These are phyloP conservation scores for Teratosphaeria zuluensis DNA, from an alignment of 2,329 filamentous ascomycete genomes.

Conservation along the genomic window DNA sequence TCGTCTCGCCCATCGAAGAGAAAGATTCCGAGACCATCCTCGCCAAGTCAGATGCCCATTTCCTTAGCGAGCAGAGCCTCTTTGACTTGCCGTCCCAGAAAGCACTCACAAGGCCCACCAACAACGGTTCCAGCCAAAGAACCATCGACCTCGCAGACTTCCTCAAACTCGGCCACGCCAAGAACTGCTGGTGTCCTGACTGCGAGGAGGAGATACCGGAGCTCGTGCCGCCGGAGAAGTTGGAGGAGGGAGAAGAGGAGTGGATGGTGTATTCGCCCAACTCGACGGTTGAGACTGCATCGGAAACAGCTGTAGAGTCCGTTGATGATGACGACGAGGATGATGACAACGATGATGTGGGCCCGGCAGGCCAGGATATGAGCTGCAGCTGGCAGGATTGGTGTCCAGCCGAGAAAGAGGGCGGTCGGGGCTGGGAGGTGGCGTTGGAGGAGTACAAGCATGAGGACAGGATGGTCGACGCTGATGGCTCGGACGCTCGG, in stretches of 20 bases:
- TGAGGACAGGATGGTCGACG: neutral
- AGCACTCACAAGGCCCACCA: neutral
- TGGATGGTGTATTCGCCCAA: constrained; percentile 14
- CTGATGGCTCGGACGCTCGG: neutral
- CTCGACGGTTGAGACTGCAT: constrained; percentile 4
- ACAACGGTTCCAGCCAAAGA: constrained; percentile 1
- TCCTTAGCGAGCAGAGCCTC: constrained; percentile 17
- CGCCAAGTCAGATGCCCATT: constrained; percentile 15
- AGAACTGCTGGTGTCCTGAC: constrained; percentile 20
- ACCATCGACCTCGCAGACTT: constrained; percentile 18
- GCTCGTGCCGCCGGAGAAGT: constrained; percentile 8
- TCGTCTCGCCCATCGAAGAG: neutral
- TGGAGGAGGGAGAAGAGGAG: constrained; percentile 9
- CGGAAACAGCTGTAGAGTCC: neutral
- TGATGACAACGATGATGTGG: neutral
- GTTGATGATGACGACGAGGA: neutral
- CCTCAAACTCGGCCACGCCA: constrained; percentile 20
- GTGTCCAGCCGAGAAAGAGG: neutral
- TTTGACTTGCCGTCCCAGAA: constrained; percentile 9
- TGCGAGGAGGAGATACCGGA: constrained; percentile 13
- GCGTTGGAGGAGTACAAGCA: neutral
- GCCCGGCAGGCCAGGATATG: neutral
- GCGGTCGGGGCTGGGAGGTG: neutral
- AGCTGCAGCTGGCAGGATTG: neutral
- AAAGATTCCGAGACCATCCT: constrained; percentile 3